These are phyloP conservation scores for Bipolaris victoriae DNA, from an alignment of 2,329 filamentous ascomycete species.

Conservation along the genomic window DNA sequence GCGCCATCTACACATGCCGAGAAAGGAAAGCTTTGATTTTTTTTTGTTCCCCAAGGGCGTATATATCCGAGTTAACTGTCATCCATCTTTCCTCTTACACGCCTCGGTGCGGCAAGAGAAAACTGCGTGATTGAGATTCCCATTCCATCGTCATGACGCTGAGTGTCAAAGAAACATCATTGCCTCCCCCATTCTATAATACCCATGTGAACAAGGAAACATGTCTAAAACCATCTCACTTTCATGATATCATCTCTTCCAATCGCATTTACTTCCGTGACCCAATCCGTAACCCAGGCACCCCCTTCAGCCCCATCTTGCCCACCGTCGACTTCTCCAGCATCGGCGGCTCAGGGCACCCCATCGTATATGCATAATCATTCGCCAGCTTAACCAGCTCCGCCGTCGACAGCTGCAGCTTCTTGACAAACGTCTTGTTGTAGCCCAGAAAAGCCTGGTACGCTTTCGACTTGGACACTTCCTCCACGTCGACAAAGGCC, in stretches of 20 bases:
- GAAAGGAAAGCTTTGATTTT: no score
- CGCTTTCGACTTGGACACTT: conserved; percentile 51
- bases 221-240: background rate
- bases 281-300: conserved; percentile 49
- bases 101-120: no score
- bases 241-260: conserved; percentile 15
- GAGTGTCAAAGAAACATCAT: no score
- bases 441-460: conserved; percentile 58
- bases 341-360: conserved; percentile 54
- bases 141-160: no score
- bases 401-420: conserved; percentile 48
- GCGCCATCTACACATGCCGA: no score
- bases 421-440: conserved; percentile 54
- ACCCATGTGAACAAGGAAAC: no score
- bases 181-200: no score
- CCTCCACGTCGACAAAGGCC: conserved; percentile 49
- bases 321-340: conserved; percentile 54
- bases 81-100: no score
- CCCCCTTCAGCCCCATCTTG: conserved; percentile 58
- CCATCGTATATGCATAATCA: conserved; percentile 52
- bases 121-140: no score
- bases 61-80: no score
- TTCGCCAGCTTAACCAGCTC: conserved; percentile 54
- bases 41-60: no score
- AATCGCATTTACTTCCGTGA: conserved; percentile 18